phyloP scores from a whole-genome alignment of 345 rosid species.

The Stellera chamaejasme region DNA sequence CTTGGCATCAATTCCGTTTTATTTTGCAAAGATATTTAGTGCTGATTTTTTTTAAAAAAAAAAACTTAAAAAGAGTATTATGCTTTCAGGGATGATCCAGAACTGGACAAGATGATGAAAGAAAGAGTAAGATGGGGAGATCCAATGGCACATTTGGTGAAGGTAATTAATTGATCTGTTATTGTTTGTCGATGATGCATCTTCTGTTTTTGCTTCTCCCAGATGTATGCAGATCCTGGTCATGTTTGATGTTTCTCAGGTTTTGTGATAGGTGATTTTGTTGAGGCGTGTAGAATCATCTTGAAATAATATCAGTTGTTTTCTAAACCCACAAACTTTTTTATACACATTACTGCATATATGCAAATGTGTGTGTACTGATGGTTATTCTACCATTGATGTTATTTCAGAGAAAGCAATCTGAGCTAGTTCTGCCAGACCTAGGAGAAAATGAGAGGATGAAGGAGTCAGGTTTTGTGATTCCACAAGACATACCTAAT shows the following conservation, averaged over 20 bases:
- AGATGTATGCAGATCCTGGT: background rate
- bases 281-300: too few relatives aligned
- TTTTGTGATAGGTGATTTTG: background rate
- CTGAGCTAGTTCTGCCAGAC: constrained; percentile 42
- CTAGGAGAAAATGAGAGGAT: constrained; percentile 80
- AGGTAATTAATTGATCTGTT: constrained; percentile 34
- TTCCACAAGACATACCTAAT: constrained; percentile 74
- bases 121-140: constrained; percentile 84
- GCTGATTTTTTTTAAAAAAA: constrained; percentile 3
- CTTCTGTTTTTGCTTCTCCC: too few relatives aligned
- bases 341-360: too few relatives aligned
- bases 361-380: too few relatives aligned
- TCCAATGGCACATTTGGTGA: constrained; percentile 94
- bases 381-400: constrained; percentile 8
- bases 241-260: background rate
- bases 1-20: background rate
- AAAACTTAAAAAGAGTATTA: background rate
- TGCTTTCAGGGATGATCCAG: constrained; percentile 75
- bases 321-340: too few relatives aligned
- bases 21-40: background rate
- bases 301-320: too few relatives aligned
- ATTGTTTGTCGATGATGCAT: too few relatives aligned
- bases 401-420: constrained; percentile 46
- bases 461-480: constrained; percentile 83
- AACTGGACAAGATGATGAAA: constrained; percentile 75